These are phyloP conservation scores for Thermoascus crustaceus DNA, from an alignment of 2,329 filamentous ascomycete species.

Conservation along the genomic window DNA sequence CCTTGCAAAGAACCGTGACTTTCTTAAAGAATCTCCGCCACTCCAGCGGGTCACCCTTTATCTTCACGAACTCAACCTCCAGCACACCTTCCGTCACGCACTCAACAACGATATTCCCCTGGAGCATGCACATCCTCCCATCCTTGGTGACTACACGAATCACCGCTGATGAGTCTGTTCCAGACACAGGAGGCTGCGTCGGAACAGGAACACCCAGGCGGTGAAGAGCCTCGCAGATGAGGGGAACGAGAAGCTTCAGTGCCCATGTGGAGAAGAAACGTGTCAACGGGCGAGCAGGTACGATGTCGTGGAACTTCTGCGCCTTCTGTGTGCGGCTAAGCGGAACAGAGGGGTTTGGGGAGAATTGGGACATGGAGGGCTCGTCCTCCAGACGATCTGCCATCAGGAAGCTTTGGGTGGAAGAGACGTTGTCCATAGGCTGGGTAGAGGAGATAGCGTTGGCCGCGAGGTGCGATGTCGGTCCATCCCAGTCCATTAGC, in stretches of 20 bases:
- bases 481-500: constrained; percentile 84
- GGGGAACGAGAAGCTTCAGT: constrained; percentile 64
- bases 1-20: constrained; percentile 77
- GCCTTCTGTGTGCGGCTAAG: constrained; percentile 83
- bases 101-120: constrained; percentile 38
- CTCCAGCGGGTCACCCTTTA: constrained; percentile 91
- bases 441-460: constrained; percentile 40
- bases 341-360: constrained; percentile 66
- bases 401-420: constrained; percentile 35
- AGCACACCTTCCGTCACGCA: constrained; percentile 52
- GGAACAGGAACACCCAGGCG: constrained; percentile 73
- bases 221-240: constrained; percentile 73
- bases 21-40: constrained; percentile 98
- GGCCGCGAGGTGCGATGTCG: constrained; percentile 51
- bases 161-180: constrained; percentile 46
- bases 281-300: constrained; percentile 77
- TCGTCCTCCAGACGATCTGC: constrained; percentile 70
- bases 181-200: constrained; percentile 35
- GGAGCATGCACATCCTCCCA: constrained; percentile 41
- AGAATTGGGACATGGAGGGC: constrained; percentile 77
- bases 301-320: constrained; percentile 79
- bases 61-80: constrained; percentile 86
- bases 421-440: constrained; percentile 30
- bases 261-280: constrained; percentile 85
- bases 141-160: constrained; percentile 65